Base-by-base conservation (phyloP, 2,329 filamentous ascomycete species). In the Aspergillus ochraceoroseus region DNA sequence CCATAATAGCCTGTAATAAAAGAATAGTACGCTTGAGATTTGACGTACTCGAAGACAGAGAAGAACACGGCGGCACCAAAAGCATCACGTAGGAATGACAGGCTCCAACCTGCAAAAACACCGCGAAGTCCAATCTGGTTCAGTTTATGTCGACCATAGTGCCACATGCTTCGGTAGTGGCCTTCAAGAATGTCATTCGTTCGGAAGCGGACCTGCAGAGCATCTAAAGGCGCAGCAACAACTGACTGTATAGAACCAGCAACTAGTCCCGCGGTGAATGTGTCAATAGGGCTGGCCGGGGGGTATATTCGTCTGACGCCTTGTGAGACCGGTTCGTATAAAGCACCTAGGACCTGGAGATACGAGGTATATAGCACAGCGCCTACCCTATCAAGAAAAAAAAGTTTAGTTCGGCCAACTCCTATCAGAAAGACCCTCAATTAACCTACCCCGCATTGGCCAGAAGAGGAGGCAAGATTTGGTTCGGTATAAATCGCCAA, bases 351-450 rank as follows among this genome's bases (percentile, higher is more conserved):
- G 14, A 71, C 70, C 55, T 80, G 76, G 12, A 83, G 72, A 52
- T 83, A 83, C 11, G 72, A 73, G 1, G 79, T 80, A 51, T 82
- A 82, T 8, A 82, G 64, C 5, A 82, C 70, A 26, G 78, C 77
- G 11, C 79, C 78, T 38, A 82, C 72, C 27, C 73, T 75, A 37
- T 31, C 11, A 22, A 5, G 20, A 34, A 18, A 29, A 11, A 20
- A 35, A 33, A 14, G 31, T 27, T 32, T 38, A 15, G 5, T 28
- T 42, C 13, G 4, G 13, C 23, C 18, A 18, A 34, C 15, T 12
- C 13, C 13, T 30, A 17, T 25, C 4, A 33, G 6, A 26, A 30
- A 37, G 27, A 19, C 9, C 3, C 27, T 7, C 22, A 26, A 9
- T 27, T 26, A 25, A 51, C 65, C 47, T 59, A 75, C 72, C 70